phyloP scores from a whole-genome alignment of 169 alveolate species.

The Eimeria maxima region DNA sequence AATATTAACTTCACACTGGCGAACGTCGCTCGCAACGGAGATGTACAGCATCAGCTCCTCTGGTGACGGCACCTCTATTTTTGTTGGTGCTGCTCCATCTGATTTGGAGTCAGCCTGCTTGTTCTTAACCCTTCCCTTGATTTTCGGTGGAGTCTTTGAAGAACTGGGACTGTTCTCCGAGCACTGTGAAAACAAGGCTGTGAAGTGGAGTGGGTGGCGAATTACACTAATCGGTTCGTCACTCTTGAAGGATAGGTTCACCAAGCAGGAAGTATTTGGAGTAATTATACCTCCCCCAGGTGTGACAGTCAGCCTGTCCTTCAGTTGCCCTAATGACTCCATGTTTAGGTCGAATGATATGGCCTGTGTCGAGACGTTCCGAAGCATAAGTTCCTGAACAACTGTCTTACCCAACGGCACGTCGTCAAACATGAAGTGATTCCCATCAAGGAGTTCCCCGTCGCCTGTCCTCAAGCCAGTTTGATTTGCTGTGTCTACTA shows the following conservation, averaged over 20 bases:
- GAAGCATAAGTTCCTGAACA: slow-evolving; percentile 43
- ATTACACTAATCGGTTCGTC: slow-evolving; percentile 22
- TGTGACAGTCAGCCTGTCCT: slow-evolving; percentile 14
- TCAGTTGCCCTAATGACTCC: slow-evolving; percentile 51
- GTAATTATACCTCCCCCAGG: slow-evolving; percentile 51
- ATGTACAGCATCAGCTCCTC: slow-evolving; percentile 89
- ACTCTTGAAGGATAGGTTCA: slow-evolving; percentile 11
- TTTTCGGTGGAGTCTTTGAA: neutral
- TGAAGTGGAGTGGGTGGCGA: slow-evolving; percentile 45
- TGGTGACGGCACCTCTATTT: neutral
- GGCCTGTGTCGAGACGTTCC: slow-evolving; percentile 60
- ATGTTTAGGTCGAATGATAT: slow-evolving; percentile 36
- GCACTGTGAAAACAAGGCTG: slow-evolving; percentile 1
- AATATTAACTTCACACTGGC: slow-evolving; percentile 92
- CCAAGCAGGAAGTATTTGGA: neutral
- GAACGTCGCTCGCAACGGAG: slow-evolving; percentile 92
- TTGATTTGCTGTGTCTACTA: neutral
- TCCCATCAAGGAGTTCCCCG: slow-evolving; percentile 56
- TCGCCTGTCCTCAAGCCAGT: neutral
- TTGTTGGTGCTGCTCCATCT: slow-evolving; percentile 43
- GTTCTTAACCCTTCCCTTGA: slow-evolving; percentile 23
- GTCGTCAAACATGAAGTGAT: slow-evolving; percentile 39
- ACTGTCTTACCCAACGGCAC: slow-evolving; percentile 52
- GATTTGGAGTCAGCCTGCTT: slow-evolving; percentile 43
- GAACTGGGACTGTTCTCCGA: neutral